Evolutionary conservation across 768 basidiomycete genomes (phyloP).

Genomic region (Lepiota brunneoincarnata): DNA sequence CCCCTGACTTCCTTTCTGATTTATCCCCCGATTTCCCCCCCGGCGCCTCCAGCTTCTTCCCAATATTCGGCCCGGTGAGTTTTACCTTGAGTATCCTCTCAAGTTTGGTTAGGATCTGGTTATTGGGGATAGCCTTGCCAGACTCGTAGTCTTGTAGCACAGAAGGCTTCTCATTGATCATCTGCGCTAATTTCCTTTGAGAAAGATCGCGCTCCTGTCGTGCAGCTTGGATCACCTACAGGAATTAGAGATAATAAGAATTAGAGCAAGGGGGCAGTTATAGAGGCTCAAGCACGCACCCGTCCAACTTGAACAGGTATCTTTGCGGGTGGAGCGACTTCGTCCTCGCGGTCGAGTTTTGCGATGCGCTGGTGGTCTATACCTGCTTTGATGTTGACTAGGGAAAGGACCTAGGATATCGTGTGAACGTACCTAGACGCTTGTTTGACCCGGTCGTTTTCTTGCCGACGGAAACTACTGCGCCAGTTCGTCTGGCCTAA

Average conservation of each 20-base stretch:
- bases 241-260: slow-evolving; percentile 8
- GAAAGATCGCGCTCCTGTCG: slow-evolving; percentile 77
- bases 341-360: slow-evolving; percentile 93
- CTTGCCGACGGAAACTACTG: slow-evolving; percentile 82
- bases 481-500: slow-evolving; percentile 74
- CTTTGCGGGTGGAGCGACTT: slow-evolving; percentile 90
- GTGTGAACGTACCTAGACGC: slow-evolving; percentile 52
- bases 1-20: slow-evolving; percentile 84
- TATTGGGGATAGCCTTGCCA: slow-evolving; percentile 82
- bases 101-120: slow-evolving; percentile 85
- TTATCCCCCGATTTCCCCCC: too few species aligned
- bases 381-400: slow-evolving; percentile 38
- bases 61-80: slow-evolving; percentile 80
- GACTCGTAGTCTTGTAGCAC: slow-evolving; percentile 88
- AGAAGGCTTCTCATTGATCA: slow-evolving; percentile 91
- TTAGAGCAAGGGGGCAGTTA: slow-evolving; percentile 6
- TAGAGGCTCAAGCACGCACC: slow-evolving; percentile 36
- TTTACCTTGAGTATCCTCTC: slow-evolving; percentile 86
- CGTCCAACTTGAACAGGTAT: slow-evolving; percentile 70
- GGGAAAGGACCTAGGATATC: background rate
- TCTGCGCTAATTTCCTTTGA: slow-evolving; percentile 91
- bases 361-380: slow-evolving; percentile 93
- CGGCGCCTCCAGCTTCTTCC: slow-evolving; percentile 78
- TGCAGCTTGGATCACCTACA: slow-evolving; percentile 76
- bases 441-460: slow-evolving; percentile 74